Evolutionary conservation across 2,329 filamentous ascomycete genomes (phyloP).

Genomic region (Diatrype stigma): DNA sequence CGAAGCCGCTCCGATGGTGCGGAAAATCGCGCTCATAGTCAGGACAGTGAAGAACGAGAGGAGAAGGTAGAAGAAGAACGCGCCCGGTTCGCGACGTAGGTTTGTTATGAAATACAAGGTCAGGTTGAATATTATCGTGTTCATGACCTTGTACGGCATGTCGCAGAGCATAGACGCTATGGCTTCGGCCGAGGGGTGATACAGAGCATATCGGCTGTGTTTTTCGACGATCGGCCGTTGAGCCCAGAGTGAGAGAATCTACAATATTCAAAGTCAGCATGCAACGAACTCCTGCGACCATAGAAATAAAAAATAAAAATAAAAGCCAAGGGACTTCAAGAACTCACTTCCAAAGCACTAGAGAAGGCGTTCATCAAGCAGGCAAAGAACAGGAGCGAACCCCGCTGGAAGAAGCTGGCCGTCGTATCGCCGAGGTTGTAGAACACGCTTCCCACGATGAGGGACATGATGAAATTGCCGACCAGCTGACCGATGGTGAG

Average conservation of each 20-base stretch:
- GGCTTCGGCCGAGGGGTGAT: conserved; percentile 88
- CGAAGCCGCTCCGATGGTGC: conserved; percentile 73
- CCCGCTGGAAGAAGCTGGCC: conserved; percentile 71
- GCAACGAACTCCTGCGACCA: no score
- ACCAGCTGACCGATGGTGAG: conserved; percentile 65
- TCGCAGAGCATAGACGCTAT: conserved; percentile 82
- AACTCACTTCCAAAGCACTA: conserved; percentile 65
- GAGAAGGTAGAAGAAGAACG: conserved; percentile 84
- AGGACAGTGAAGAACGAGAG: conserved; percentile 70
- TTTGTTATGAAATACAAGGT: conserved; percentile 85
- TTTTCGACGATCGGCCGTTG: conserved; percentile 93
- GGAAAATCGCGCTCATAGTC: conserved; percentile 83
- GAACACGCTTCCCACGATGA: conserved; percentile 78
- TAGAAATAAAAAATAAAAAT: no score
- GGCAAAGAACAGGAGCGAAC: conserved; percentile 81
- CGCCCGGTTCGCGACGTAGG: conserved; percentile 65
- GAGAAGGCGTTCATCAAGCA: conserved; percentile 82
- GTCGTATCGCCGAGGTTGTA: conserved; percentile 67
- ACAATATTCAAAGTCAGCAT: conserved; percentile 4
- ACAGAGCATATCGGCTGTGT: conserved; percentile 79
- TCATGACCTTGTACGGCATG: conserved; percentile 76
- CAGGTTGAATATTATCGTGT: conserved; percentile 72
- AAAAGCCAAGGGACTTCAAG: conserved; percentile 13
- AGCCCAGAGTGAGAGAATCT: conserved; percentile 79
- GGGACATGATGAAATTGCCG: conserved; percentile 70